Conservation (phyloP, 2,329 filamentous ascomycete species). For the Cryoendolithus antarcticus region DNA sequence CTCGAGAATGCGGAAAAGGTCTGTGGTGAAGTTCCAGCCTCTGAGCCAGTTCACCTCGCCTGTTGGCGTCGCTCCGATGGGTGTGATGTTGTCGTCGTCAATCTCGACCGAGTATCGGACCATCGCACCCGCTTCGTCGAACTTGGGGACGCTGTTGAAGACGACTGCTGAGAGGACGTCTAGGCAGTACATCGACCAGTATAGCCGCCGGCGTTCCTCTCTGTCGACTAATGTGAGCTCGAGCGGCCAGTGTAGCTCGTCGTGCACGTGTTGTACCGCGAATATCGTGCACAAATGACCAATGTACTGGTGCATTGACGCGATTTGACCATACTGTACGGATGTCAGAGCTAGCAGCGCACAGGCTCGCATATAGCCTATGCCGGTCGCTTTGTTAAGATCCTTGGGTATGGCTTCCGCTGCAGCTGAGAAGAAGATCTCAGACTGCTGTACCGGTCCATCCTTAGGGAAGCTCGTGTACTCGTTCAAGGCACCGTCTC, state of each 20-base stretch:
- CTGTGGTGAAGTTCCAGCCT: conserved; percentile 47
- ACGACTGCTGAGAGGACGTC: conserved; percentile 44
- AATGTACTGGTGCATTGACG: conserved; percentile 38
- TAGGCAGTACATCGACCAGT: conserved; percentile 47
- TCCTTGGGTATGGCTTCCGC: conserved; percentile 29
- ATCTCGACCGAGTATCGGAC: conserved; percentile 38
- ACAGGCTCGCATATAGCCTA: conserved; percentile 34
- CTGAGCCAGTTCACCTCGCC: conserved; percentile 33
- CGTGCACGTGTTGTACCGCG: conserved; percentile 39
- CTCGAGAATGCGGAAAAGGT: conserved; percentile 44
- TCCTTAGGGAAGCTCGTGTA: conserved; percentile 16
- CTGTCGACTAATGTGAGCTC: conserved; percentile 33
- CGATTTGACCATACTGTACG: conserved; percentile 40
- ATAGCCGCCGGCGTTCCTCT: conserved; percentile 38
- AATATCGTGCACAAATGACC: conserved; percentile 39
- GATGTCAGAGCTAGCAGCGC: conserved; percentile 38
- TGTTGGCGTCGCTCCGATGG: conserved; percentile 1
- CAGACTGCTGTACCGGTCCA: conserved; percentile 21
- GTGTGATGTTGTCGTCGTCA: conserved; percentile 29
- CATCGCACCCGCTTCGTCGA: conserved; percentile 33
- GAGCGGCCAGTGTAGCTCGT: conserved; percentile 41
- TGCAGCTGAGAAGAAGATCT: conserved; percentile 34
- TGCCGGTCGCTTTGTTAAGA: conserved; percentile 21
- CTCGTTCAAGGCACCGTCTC: conserved; percentile 36
- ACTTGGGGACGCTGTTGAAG: conserved; percentile 36